Evolutionary conservation across 2,329 filamentous ascomycete species (phyloP).

Genomic region (Colletotrichum theobromicola): DNA sequence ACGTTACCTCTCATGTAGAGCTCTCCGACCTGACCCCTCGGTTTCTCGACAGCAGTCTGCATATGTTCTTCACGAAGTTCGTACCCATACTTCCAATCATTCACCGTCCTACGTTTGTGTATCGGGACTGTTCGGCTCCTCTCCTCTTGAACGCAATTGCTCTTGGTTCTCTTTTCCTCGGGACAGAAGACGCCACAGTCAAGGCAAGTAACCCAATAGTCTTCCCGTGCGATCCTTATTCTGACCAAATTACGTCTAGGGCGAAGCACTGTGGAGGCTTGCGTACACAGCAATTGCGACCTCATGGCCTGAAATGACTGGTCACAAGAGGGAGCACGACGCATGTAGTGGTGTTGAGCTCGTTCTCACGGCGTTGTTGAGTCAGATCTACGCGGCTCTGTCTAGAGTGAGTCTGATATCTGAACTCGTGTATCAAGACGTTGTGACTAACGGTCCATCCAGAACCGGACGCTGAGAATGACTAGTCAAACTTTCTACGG

Average conservation of each 20-base stretch:
- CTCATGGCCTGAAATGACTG: background rate
- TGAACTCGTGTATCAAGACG: background rate
- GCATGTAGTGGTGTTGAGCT: background rate
- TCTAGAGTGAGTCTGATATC: background rate
- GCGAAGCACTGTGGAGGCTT: background rate
- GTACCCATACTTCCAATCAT: background rate
- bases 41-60: background rate
- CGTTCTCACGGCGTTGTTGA: background rate
- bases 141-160: background rate
- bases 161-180: background rate
- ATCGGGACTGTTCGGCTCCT: background rate
- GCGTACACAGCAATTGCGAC: background rate
- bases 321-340: background rate
- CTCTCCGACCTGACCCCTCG: background rate
- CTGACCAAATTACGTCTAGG: background rate
- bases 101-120: background rate
- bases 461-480: background rate
- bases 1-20: background rate
- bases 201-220: background rate
- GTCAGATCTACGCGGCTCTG: background rate
- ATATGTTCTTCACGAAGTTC: slow-evolving; percentile 2
- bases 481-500: background rate
- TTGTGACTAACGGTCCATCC: background rate
- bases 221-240: fast-evolving
- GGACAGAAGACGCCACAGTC: background rate